phyloP scores from a whole-genome alignment of 306 rosid species.

The Aeschynomene evenia region DNA sequence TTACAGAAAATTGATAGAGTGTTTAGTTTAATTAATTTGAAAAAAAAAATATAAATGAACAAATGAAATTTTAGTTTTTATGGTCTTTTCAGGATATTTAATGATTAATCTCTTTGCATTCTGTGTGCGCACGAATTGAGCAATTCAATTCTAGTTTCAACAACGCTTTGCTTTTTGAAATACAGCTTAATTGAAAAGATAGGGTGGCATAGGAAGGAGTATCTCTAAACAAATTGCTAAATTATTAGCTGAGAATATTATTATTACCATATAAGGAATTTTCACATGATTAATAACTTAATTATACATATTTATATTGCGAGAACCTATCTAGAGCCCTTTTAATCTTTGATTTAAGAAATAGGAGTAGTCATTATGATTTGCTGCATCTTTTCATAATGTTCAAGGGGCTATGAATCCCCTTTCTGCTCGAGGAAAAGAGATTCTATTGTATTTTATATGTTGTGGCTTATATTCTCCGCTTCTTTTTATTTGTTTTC shows the following conservation, averaged over 20 bases:
- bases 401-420: not conserved
- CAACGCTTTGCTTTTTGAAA: no score
- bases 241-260: conserved; percentile 4
- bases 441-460: conserved; percentile 6
- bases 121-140: no score
- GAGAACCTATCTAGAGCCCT: conserved; percentile 6
- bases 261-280: conserved; percentile 8
- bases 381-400: not conserved
- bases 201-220: not conserved
- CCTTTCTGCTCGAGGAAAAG: not conserved
- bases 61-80: no score
- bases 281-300: not conserved
- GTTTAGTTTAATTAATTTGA: not conserved
- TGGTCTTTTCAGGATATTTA: no score
- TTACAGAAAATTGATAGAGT: not conserved
- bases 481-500: not conserved
- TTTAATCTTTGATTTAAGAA: not conserved
- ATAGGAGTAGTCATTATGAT: not conserved
- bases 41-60: no score
- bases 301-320: not conserved
- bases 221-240: not conserved
- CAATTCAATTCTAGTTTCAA: no score
- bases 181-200: not conserved
- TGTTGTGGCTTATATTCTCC: not conserved
- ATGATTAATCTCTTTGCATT: no score